A percentile compares a stretch with the other conserved stretches of the same genome.
These are phyloP conservation scores for Chrysanthemum seticuspe DNA, from an alignment of 129 eudicot genomes.

Conservation along the genomic window DNA sequence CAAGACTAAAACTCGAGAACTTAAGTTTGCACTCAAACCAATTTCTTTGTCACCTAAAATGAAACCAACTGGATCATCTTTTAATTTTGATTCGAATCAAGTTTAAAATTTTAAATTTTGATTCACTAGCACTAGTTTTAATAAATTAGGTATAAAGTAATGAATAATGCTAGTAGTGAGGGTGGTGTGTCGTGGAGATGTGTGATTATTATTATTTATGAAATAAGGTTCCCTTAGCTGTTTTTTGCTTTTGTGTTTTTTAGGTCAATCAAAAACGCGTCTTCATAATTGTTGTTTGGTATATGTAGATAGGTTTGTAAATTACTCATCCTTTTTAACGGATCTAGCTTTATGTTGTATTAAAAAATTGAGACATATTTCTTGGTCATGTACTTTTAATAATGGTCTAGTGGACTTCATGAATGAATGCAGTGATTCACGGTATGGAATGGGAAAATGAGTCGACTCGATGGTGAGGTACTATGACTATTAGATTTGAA, in stretches of 20 bases:
- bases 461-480: no score
- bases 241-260: conserved; percentile 15
- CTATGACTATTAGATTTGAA: no score
- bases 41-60: no score
- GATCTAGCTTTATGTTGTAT: not conserved
- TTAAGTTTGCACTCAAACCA: no score
- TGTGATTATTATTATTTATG: conserved; percentile 6
- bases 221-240: conserved; percentile 14
- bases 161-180: not conserved
- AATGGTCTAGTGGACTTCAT: not conserved
- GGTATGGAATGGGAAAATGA: not conserved
- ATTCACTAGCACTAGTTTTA: not conserved
- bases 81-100: no score
- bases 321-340: conserved; percentile 22
- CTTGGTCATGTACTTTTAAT: not conserved
- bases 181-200: conserved; percentile 26
- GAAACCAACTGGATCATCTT: no score
- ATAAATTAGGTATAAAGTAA: conserved; percentile 4
- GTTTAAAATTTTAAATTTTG: not conserved
- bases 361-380: not conserved
- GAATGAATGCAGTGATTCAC: conserved; percentile 1
- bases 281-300: conserved; percentile 27
- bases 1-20: no score
- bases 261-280: conserved; percentile 28
- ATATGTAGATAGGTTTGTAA: conserved; percentile 15